Conservation (phyloP, 1,284 basidiomycete species). For the Agroathelia rolfsii region DNA sequence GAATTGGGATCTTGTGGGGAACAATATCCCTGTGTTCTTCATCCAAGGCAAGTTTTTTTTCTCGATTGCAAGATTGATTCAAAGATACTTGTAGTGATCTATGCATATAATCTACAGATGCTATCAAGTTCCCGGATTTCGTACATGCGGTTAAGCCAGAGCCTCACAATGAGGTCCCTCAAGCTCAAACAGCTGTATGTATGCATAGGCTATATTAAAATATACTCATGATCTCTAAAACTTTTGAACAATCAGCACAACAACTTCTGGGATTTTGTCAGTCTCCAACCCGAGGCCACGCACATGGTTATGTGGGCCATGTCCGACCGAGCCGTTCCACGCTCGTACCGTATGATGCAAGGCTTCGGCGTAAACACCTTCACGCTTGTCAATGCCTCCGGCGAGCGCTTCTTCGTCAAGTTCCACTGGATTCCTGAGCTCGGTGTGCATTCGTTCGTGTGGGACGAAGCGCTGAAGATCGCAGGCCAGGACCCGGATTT, state of each 20-base stretch:
- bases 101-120: too few species aligned
- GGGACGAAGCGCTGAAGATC: constrained; percentile 83
- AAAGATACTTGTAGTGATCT: too few species aligned
- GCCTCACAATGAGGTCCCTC: constrained; percentile 65
- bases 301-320: constrained; percentile 81
- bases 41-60: too few species aligned
- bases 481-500: constrained; percentile 76
- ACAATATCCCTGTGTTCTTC: constrained; percentile 76
- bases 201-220: background rate
- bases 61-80: too few species aligned
- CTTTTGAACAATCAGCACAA: constrained; percentile 58
- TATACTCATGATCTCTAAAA: constrained; percentile 15
- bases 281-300: constrained; percentile 58
- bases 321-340: constrained; percentile 74
- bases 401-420: constrained; percentile 72
- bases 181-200: constrained; percentile 50
- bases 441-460: constrained; percentile 73
- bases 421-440: constrained; percentile 79
- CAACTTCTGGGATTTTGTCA: constrained; percentile 78
- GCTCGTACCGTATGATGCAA: constrained; percentile 80
- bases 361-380: constrained; percentile 81
- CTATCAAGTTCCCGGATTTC: constrained; percentile 77
- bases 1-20: constrained; percentile 79
- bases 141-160: constrained; percentile 76
- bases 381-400: constrained; percentile 56